These are phyloP conservation scores for Hericium erinaceus DNA, from an alignment of 768 basidiomycete species.

Conservation along the genomic window DNA sequence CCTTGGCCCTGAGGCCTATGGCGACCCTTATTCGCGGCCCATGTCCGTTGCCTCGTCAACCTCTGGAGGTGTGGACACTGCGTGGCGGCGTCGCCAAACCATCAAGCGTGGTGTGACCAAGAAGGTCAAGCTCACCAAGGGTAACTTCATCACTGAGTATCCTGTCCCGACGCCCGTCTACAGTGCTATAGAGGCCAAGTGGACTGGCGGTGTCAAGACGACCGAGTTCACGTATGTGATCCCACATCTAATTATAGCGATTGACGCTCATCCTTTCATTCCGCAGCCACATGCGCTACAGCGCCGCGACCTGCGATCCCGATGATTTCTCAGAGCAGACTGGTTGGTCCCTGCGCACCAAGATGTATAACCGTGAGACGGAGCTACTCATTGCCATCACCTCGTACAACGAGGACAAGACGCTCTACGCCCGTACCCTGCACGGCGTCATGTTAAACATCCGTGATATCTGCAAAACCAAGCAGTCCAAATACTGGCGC, in stretches of 20 bases:
- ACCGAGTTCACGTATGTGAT: slow-evolving; percentile 83
- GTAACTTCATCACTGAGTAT: slow-evolving; percentile 89
- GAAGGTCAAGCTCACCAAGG: slow-evolving; percentile 87
- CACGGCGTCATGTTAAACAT: slow-evolving; percentile 98
- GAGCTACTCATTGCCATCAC: slow-evolving; percentile 93
- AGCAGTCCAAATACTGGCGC: slow-evolving; percentile 89
- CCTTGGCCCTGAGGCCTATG: slow-evolving; percentile 50
- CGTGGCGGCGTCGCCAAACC: slow-evolving; percentile 71
- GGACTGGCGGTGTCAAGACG: slow-evolving; percentile 48
- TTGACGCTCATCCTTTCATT: not conserved
- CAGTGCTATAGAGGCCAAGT: slow-evolving; percentile 77
- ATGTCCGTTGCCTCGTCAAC: slow-evolving; percentile 26
- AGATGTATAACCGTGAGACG: slow-evolving; percentile 81
- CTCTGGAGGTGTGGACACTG: slow-evolving; percentile 26
- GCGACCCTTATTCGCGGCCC: slow-evolving; percentile 58
- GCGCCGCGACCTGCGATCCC: slow-evolving; percentile 84
- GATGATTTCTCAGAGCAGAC: slow-evolving; percentile 75
- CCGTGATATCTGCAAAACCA: slow-evolving; percentile 93
- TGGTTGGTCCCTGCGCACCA: slow-evolving; percentile 80
- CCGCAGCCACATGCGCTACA: slow-evolving; percentile 83
- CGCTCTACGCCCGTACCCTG: slow-evolving; percentile 81
- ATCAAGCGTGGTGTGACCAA: slow-evolving; percentile 92
- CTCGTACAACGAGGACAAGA: slow-evolving; percentile 89
- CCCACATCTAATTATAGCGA: not conserved
- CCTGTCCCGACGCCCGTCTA: slow-evolving; percentile 76